Evolutionary conservation across 148 eudicot genomes (phyloP).

Genomic region (Amaranthus palmeri): DNA sequence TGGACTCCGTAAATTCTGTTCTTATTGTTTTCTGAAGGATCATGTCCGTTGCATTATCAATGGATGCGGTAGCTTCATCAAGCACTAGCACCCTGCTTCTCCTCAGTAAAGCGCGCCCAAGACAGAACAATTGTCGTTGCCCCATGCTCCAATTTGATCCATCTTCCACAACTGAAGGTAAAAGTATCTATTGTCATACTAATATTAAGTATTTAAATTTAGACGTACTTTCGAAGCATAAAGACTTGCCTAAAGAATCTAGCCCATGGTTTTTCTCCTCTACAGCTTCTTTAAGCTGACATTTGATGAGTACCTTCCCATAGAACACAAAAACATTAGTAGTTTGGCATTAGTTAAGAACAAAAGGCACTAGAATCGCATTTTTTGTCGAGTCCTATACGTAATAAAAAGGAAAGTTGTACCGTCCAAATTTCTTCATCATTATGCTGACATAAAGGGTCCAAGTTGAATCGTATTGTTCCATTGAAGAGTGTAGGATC

Average conservation of each 20-base stretch:
- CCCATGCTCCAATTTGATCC: constrained; percentile 96
- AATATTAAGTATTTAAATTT: not conserved
- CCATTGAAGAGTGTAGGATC: constrained; percentile 37
- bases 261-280: constrained; percentile 58
- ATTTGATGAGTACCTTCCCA: constrained; percentile 55
- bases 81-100: constrained; percentile 66
- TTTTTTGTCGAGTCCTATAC: no score
- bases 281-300: constrained; percentile 68
- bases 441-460: constrained; percentile 51
- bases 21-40: no score
- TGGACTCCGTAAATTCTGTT: no score
- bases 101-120: constrained; percentile 68
- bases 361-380: no score
- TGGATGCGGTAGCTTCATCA: constrained; percentile 82
- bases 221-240: no score
- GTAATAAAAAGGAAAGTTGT: not conserved
- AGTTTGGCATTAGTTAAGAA: no score
- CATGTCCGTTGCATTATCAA: no score
- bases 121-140: constrained; percentile 65
- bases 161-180: constrained; percentile 9
- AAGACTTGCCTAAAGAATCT: constrained; percentile 45
- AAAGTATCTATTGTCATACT: not conserved
- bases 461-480: constrained; percentile 69
- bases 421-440: constrained; percentile 84
- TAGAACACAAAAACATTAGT: not conserved